phyloP scores from a whole-genome alignment of 495 filamentous ascomycete species.

The Evernia prunastri region DNA sequence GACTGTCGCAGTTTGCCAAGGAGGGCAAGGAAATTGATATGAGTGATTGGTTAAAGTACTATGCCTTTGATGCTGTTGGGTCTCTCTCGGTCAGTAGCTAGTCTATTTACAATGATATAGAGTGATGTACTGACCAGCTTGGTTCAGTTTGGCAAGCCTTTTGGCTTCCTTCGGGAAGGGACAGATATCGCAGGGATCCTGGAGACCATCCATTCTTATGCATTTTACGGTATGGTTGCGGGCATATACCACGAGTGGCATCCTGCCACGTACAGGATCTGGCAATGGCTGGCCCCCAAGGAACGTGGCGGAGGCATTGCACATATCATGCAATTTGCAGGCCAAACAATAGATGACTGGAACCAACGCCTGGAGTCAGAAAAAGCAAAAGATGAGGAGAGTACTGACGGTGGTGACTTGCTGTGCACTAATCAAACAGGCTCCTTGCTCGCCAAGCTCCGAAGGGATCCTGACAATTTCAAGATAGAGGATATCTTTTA shows the following conservation, averaged over 20 bases:
- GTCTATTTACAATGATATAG: not conserved
- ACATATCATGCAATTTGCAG: conserved; percentile 41
- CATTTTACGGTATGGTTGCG: conserved; percentile 35
- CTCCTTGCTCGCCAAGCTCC: conserved; percentile 49
- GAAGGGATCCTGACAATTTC: conserved; percentile 51
- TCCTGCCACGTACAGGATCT: conserved; percentile 35
- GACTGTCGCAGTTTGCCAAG: conserved; percentile 22
- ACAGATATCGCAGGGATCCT: conserved; percentile 13
- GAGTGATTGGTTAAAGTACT: conserved; percentile 66
- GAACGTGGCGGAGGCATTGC: conserved; percentile 35
- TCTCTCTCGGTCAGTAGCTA: conserved; percentile 52
- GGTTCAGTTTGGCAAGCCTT: conserved; percentile 14
- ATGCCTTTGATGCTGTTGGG: conserved; percentile 68
- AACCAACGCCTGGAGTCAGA: conserved; percentile 11
- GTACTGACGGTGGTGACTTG: conserved; percentile 43
- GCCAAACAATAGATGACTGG: conserved; percentile 17
- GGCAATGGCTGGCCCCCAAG: conserved; percentile 39
- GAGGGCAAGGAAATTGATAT: conserved; percentile 37
- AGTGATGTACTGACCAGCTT: conserved; percentile 23
- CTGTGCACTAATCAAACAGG: conserved; percentile 42
- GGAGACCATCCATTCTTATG: not conserved
- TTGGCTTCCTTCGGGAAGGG: conserved; percentile 19
- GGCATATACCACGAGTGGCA: conserved; percentile 45
- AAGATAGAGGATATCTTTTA: conserved; percentile 37
- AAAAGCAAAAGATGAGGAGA: conserved; percentile 16